Evolutionary conservation across 495 filamentous ascomycete genomes (phyloP), one percentile per base, ranked within the genome.

Genomic region (Staphylotrichum longicolle): DNA sequence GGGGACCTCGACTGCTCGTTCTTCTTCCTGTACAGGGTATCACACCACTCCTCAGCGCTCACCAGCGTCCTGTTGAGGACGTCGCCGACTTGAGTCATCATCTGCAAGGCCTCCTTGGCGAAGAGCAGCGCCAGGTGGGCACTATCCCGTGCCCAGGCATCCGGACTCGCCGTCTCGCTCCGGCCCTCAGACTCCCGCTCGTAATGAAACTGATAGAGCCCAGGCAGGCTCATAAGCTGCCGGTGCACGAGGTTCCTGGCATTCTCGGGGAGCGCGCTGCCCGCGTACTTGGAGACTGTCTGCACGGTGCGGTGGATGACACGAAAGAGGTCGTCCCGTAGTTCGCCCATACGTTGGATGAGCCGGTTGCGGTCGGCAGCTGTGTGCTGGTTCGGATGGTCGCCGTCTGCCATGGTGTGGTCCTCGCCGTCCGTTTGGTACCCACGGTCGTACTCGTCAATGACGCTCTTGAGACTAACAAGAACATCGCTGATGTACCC

Each of bases 31-130:
- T 89, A 89, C 39, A 95, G 75, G 15, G 86, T 79, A 44, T 88
- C 85, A 62, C 90, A 88, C 93, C 93, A 96, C 68, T 86, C 83
- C 72, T 96, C 91, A 5, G 93, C 93, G 68, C 86, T 90, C 41
- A 85, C 80, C 35, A 96, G 84, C 4, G 93, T 96, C n/a, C 87
- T 84, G 66, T 91, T 87, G 32, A 96, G 83, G 0, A 93, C 86
- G 0, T 83, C 84, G 32, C 83, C 89, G 46, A 98, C 91, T 69
- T 95, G 89, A 0, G 82, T 78, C 82, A 96, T 89, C 83, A 96
- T 93, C 64, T 95, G 89, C 30, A 98, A 80, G 3, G 91, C 90
- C 71, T 96, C 92, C 61, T 88, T 88, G 3, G 91, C 91, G 37
- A 98, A 83, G 0, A 92, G 85, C 10, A 96, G 66, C 40, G 91